Evolutionary conservation across 2,329 filamentous ascomycete species (phyloP).

Genomic region (Beauveria sp.): DNA sequence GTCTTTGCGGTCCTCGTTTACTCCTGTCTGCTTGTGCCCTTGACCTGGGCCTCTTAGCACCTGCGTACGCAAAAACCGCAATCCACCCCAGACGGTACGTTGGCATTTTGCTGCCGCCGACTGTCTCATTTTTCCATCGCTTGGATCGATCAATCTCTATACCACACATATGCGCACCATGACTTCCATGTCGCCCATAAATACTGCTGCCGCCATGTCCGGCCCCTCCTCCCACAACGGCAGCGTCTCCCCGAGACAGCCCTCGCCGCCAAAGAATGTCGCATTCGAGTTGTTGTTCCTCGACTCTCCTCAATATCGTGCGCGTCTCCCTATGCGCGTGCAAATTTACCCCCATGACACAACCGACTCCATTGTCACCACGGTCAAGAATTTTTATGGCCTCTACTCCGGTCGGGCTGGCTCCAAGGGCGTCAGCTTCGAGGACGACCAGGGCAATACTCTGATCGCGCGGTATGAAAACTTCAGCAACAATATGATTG

Average conservation of each 20-base stretch:
- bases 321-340: constrained; percentile 75
- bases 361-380: constrained; percentile 95
- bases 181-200: constrained; percentile 40
- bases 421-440: constrained; percentile 84
- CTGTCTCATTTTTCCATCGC: background rate
- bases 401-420: constrained; percentile 69
- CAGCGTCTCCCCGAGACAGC: constrained; percentile 40
- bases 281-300: constrained; percentile 69
- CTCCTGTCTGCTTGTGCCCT: constrained; percentile 2
- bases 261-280: constrained; percentile 59
- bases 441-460: constrained; percentile 80
- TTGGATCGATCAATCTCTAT: constrained; percentile 21
- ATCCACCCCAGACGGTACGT: constrained; percentile 8
- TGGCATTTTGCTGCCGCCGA: constrained; percentile 8
- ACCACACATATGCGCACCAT: constrained; percentile 26
- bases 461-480: constrained; percentile 96
- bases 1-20: background rate
- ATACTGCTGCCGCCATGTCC: constrained; percentile 25
- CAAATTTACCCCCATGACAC: constrained; percentile 94
- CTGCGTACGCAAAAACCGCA: constrained; percentile 25
- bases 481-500: constrained; percentile 83
- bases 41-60: background rate
- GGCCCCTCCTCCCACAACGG: constrained; percentile 33
- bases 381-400: constrained; percentile 98
- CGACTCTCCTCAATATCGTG: constrained; percentile 59